phyloP scores from a whole-genome alignment of 148 eudicot species.

The Fagopyrum homotropicum region DNA sequence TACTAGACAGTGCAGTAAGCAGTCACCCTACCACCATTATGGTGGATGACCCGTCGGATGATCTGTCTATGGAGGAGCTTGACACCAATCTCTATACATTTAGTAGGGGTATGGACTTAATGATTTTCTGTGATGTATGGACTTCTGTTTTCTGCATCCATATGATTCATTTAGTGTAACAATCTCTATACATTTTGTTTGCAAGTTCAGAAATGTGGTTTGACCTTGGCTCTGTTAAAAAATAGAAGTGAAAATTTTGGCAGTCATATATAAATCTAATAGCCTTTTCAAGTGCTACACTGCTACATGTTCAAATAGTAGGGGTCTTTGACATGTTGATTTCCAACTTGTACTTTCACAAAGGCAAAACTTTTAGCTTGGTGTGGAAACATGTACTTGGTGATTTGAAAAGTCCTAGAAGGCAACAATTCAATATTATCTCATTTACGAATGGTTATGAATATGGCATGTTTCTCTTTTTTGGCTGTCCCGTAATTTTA shows the following conservation, averaged over 20 bases:
- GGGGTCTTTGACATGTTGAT: background rate
- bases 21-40: no score
- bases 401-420: background rate
- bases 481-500: background rate
- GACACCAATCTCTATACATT: no score
- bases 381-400: background rate
- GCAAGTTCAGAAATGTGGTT: background rate
- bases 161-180: background rate
- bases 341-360: background rate
- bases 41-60: no score
- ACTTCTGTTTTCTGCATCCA: background rate
- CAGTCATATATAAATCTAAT: background rate
- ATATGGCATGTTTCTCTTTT: background rate
- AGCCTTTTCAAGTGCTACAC: background rate
- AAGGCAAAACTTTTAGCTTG: background rate
- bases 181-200: background rate
- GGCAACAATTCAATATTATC: background rate
- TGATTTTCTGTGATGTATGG: background rate
- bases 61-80: no score
- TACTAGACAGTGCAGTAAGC: no score
- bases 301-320: background rate
- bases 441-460: background rate
- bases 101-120: no score
- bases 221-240: background rate
- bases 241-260: background rate